Evolutionary conservation across 768 basidiomycete species (phyloP), one percentile per base, ranked within the genome.

Genomic region (Chiua virens): DNA sequence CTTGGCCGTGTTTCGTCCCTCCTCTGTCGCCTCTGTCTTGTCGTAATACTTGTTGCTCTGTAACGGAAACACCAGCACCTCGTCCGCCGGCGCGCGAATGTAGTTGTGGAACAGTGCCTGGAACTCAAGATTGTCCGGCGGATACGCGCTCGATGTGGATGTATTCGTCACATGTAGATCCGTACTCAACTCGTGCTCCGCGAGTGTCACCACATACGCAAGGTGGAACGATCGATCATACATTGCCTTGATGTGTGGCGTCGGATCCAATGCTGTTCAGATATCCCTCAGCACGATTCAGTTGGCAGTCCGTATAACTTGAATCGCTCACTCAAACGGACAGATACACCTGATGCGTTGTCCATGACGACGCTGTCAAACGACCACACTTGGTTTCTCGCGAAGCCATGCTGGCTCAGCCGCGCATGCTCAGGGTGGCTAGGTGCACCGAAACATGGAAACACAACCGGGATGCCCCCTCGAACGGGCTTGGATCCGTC

Each of bases 21-120:
- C 73, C 37, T 79, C 79, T 0, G 74, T 77, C 5, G 69, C 48
- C 61, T 85, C 86, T 3, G 85, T 87, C 74, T 98, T 99, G 68
- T 98, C 94, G 54, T 80, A 82, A 64, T 87, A 98, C 7, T 52
- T 66, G 15, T 85, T 63, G 27, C 84, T 79, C 60, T 83, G 76
- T 30, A 96, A 75, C 8, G 89, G 80, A 8, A 75, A 74, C 55
- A 92, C 75, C 3, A 78, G 68, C n/a, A 83, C 82, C 4, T 81
- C 60, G 52, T 79, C 68, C 15, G 84, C 71, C 40, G 87, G 82
- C 40, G 82, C 81, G 10, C 79, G 79, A 57, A 97, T 79, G 71
- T 99, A 99, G 43, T 82, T 93, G 71, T 99, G 97, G 47, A 99
- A 79, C 40, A 98, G 77, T 2, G 93, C 89, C 67, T 99, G 97